Evolutionary conservation across 164 flowering plant genomes (phyloP), one percentile per base, ranked within the genome.

Genomic region (Macadamia integrifolia): DNA sequence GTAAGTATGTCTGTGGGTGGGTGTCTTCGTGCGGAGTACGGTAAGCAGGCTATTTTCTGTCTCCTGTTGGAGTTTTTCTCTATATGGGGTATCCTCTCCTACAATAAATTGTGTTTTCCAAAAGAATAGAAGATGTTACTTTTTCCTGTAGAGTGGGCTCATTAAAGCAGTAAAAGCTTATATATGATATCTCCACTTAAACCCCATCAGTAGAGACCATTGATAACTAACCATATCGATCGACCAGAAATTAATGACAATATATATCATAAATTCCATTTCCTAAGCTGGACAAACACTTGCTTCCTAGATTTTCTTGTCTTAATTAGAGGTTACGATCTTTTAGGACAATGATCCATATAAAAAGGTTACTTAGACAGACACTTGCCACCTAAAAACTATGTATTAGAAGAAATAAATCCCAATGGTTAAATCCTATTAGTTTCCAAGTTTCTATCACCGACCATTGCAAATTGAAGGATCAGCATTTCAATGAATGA

Each of bases 321-420:
- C 53, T 5, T 14, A 14, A 23, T 23, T 23, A 10, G 53, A 49
- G 53, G 2, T 49, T 49, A 49, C 23, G 23, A 23, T 23, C 23
- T 23, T 23, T 23, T 23, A 23, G 23, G 23, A 23, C 23, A 23
- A 67, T 23, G 48, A 32, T 9, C 59, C 42, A 65, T 59, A 52
- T 18, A 35, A 59, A 52, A 44, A 50, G 72, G 55, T n/a, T 61
- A 55, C 74, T 67, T 57, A 71, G 83, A 83, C 60, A 73, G 53
- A 70, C 73, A 73, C 82, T 57, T 65, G 29, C 62, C 75, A 87
- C 88, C 91, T 81, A 87, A 80, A 68, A 66, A 56, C 77, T 69
- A 79, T 66, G 72, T 68, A 65, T 70, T 31, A 62, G 18, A 69
- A 60, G 65, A 58, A 73, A 70, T 46, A 60, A 66, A 53, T 46